A percentile compares a stretch with the other conserved stretches of the same genome.
Evolutionary conservation across 305 asterid genomes (phyloP).

Genomic region (Salvia sclarea): DNA sequence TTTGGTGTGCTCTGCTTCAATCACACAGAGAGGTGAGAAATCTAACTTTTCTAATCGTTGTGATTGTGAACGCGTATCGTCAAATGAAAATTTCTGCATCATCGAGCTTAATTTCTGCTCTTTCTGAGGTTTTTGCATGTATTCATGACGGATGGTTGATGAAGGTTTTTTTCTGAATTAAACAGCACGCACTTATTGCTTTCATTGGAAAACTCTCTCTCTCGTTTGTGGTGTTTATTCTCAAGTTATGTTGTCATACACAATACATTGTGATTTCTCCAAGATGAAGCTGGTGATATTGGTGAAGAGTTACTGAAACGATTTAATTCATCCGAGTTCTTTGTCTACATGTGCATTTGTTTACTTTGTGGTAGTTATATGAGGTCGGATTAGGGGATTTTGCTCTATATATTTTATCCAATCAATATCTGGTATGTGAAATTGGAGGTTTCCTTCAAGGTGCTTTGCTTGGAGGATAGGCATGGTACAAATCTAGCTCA

Average conservation of each 20-base stretch:
- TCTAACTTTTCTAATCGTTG: neutral
- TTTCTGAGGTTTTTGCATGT: neutral
- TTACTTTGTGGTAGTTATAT: neutral
- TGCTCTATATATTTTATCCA: neutral
- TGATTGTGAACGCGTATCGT: neutral
- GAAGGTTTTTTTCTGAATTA: conserved; percentile 1
- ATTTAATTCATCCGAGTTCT: neutral
- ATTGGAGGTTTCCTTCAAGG: neutral
- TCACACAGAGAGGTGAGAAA: conserved; percentile 24
- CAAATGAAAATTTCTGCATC: neutral
- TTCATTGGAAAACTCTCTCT: neutral
- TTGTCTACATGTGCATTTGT: neutral
- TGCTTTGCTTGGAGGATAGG: conserved; percentile 15
- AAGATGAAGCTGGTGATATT: neutral
- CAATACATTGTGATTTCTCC: neutral
- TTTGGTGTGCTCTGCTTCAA: conserved; percentile 26
- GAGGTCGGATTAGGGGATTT: neutral
- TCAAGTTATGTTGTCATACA: neutral
- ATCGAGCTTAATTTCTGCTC: neutral
- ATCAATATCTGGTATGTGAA: neutral
- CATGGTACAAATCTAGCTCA: neutral
- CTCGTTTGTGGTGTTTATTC: neutral
- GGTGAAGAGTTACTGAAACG: neutral
- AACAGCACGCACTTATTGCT: neutral
- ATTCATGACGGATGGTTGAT: neutral